A percentile compares a stretch with the other conserved stretches of the same genome.
Conservation (phyloP, 2,329 filamentous ascomycete genomes). For the Sarocladiaceae sp. region DNA sequence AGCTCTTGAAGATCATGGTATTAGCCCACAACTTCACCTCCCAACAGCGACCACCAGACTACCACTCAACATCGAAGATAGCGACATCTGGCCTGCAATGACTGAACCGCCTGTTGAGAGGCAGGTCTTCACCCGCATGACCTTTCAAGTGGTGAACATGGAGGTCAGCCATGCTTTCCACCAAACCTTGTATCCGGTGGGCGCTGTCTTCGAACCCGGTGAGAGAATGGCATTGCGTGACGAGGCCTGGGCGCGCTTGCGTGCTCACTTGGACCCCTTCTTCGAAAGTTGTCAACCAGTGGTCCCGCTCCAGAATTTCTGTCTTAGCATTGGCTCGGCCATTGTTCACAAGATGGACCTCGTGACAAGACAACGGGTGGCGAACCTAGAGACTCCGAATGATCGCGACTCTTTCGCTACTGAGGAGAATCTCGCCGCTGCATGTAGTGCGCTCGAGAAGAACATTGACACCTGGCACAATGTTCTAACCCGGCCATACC, state of each 20-base stretch:
- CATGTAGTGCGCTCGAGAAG: conserved; percentile 1
- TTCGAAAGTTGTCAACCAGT: not conserved
- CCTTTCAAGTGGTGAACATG: conserved; percentile 28
- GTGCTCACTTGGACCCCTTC: not conserved
- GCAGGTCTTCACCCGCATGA: conserved; percentile 50
- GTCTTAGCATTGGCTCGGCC: not conserved
- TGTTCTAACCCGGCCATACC: not conserved
- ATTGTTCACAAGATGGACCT: conserved; percentile 7
- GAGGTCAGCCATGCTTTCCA: conserved; percentile 13
- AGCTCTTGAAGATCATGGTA: conserved; percentile 55
- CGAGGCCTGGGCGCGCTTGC: not conserved
- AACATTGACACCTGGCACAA: conserved; percentile 6
- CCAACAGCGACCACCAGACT: conserved; percentile 37
- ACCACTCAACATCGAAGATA: conserved; percentile 40
- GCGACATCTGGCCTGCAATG: conserved; percentile 32
- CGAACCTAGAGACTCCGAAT: not conserved
- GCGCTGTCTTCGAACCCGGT: conserved; percentile 1
- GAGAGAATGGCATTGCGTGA: conserved; percentile 5
- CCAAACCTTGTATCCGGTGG: not conserved
- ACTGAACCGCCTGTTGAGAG: conserved; percentile 39
- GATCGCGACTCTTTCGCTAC: conserved; percentile 7
- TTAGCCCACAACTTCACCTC: not conserved
- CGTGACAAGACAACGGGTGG: conserved; percentile 1
- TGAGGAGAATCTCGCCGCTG: conserved; percentile 5
- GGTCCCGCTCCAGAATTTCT: conserved; percentile 1